Evolutionary conservation across 2,329 filamentous ascomycete genomes (phyloP).

Genomic region (Fusarium sp.): DNA sequence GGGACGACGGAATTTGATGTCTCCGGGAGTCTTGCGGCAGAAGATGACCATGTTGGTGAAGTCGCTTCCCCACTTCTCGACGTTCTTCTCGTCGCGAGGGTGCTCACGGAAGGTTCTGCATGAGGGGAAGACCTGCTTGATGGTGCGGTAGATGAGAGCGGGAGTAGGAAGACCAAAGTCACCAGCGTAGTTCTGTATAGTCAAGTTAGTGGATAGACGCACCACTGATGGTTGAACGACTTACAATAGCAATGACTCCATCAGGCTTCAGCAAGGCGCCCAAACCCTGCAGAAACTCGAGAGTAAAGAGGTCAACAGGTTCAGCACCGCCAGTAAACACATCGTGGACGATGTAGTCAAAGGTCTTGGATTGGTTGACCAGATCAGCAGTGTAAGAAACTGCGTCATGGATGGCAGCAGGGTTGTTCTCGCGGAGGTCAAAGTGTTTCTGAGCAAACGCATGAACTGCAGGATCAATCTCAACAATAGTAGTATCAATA

Average conservation of each 20-base stretch:
- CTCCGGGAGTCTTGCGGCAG: conserved; percentile 74
- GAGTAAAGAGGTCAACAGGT: conserved; percentile 87
- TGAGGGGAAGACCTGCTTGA: conserved; percentile 83
- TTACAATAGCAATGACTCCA: conserved; percentile 88
- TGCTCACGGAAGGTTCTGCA: conserved; percentile 93
- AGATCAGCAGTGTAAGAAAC: conserved; percentile 71
- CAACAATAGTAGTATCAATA: conserved; percentile 92
- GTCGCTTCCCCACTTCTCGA: conserved; percentile 67
- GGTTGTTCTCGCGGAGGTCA: conserved; percentile 80
- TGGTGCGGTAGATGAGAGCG: conserved; percentile 83
- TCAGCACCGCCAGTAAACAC: conserved; percentile 98
- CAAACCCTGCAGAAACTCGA: conserved; percentile 82
- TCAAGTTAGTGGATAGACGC: conserved; percentile 37
- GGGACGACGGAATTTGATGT: conserved; percentile 75
- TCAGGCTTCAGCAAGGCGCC: conserved; percentile 77
- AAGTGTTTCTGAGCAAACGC: conserved; percentile 88
- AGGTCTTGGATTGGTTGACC: conserved; percentile 63
- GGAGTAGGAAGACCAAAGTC: conserved; percentile 84
- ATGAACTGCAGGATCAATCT: conserved; percentile 92
- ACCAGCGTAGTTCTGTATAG: conserved; percentile 86
- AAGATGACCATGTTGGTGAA: conserved; percentile 98
- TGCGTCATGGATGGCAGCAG: conserved; percentile 84
- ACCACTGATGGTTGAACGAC: conserved; percentile 48
- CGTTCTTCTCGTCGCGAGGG: conserved; percentile 61
- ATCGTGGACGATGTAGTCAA: conserved; percentile 96